Conservation (phyloP, 768 basidiomycete species). For the Lactarius trivialis region DNA sequence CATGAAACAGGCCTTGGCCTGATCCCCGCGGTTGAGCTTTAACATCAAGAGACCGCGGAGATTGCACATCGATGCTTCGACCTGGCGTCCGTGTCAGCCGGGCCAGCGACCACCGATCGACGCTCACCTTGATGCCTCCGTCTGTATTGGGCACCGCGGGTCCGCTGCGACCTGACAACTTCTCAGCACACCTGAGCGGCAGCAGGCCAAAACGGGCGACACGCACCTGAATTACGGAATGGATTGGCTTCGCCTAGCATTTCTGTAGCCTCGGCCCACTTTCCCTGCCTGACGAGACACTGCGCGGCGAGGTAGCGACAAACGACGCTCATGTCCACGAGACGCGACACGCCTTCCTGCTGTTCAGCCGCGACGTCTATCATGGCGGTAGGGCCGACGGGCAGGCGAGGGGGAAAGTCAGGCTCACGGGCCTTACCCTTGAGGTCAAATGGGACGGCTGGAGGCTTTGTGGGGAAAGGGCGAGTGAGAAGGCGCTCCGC, state of each 20-base stretch:
- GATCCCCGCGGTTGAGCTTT: conserved; percentile 82
- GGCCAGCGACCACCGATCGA: background rate
- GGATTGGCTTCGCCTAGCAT: conserved; percentile 92
- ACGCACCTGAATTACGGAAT: conserved; percentile 65
- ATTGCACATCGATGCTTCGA: conserved; percentile 97
- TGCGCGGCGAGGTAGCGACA: conserved; percentile 96
- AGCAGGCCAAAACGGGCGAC: conserved; percentile 16
- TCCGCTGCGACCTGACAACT: conserved; percentile 48
- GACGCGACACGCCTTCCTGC: conserved; percentile 60
- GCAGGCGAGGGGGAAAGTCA: conserved; percentile 45
- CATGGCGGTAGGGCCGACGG: conserved; percentile 65
- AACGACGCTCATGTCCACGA: conserved; percentile 92
- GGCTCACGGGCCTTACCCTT: conserved; percentile 46
- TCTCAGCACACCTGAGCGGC: background rate
- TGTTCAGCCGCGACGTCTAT: conserved; percentile 60
- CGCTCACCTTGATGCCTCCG: conserved; percentile 84
- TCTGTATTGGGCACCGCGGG: conserved; percentile 74
- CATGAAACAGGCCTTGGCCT: conserved; percentile 93
- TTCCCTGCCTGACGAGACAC: conserved; percentile 87
- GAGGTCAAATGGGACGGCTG: conserved; percentile 37
- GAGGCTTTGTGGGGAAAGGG: conserved; percentile 61
- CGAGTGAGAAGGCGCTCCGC: conserved; percentile 87
- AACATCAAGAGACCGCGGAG: conserved; percentile 90
- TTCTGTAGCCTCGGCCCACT: conserved; percentile 87
- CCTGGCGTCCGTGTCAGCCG: conserved; percentile 38